Evolutionary conservation across 306 rosid genomes (phyloP).

Genomic region (Cotoneaster glaucophyllus): DNA sequence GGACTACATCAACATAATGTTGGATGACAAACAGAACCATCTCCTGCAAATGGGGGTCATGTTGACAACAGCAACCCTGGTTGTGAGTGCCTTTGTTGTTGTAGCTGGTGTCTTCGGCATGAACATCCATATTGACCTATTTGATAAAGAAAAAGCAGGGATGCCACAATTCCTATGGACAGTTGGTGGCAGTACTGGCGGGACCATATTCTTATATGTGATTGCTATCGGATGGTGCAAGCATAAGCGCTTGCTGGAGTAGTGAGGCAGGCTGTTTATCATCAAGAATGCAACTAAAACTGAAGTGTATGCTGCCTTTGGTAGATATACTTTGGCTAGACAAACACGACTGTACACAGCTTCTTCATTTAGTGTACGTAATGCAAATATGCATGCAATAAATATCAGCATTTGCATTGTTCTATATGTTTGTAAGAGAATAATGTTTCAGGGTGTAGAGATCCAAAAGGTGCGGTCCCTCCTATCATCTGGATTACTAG

Average conservation of each 20-base stretch:
- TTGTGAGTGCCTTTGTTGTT: conserved; percentile 76
- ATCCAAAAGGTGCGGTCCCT: background rate
- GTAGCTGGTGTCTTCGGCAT: conserved; percentile 94
- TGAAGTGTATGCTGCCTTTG: background rate
- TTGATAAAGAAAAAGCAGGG: conserved; percentile 19
- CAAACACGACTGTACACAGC: background rate
- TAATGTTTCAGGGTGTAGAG: background rate
- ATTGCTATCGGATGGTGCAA: conserved; percentile 67
- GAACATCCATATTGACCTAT: conserved; percentile 75
- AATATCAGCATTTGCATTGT: background rate
- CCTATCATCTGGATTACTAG: background rate
- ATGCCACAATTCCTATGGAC: conserved; percentile 66
- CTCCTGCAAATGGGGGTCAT: conserved; percentile 98
- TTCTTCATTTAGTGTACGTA: background rate
- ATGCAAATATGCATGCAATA: background rate
- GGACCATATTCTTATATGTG: conserved; percentile 39
- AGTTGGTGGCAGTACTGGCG: conserved; percentile 40
- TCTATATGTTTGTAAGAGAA: background rate
- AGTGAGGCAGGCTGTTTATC: conserved; percentile 2
- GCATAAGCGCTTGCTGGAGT: conserved; percentile 60
- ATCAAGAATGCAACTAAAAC: background rate
- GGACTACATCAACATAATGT: conserved; percentile 97
- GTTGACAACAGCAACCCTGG: conserved; percentile 92
- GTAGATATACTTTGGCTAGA: background rate
- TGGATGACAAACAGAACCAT: conserved; percentile 98